Percentiles rank a stretch among this genome's conserved stretches.
These are phyloP conservation scores for Coemansia pectinata DNA, from an alignment of 192 early-diverging fungal genomes.

Conservation along the genomic window DNA sequence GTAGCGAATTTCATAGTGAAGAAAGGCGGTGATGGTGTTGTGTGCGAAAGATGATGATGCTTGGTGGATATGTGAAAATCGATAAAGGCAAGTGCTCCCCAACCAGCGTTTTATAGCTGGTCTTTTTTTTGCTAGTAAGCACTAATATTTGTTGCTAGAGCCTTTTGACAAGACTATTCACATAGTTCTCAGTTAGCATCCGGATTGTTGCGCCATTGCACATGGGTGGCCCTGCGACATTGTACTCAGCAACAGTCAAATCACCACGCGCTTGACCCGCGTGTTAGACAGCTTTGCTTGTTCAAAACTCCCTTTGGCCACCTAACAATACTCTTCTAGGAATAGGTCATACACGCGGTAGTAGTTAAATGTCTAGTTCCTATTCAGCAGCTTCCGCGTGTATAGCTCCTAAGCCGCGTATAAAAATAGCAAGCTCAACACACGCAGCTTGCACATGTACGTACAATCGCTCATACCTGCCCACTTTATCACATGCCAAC, in stretches of 20 bases:
- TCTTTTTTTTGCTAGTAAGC: background rate
- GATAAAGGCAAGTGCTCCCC: background rate
- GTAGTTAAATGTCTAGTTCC: background rate
- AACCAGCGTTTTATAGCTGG: background rate
- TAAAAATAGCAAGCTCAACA: background rate
- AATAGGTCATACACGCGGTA: background rate
- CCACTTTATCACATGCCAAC: background rate
- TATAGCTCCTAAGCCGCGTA: background rate
- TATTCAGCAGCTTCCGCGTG: background rate
- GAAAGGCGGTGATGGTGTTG: background rate
- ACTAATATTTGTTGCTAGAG: background rate
- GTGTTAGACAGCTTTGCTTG: background rate
- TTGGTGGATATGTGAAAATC: background rate
- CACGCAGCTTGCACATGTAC: background rate
- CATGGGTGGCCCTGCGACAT: background rate
- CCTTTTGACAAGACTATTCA: background rate
- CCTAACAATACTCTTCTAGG: background rate
- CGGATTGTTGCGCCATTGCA: background rate
- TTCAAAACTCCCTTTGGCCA: background rate
- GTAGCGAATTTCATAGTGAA: constrained; percentile 20
- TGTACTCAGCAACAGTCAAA: background rate
- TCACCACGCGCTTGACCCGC: background rate
- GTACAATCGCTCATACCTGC: background rate
- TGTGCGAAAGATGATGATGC: background rate
- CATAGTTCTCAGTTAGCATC: background rate